Evolutionary conservation across 2,329 filamentous ascomycete species (phyloP), one percentile per base, ranked within the genome.

Genomic region (Venturia aucupariae): DNA sequence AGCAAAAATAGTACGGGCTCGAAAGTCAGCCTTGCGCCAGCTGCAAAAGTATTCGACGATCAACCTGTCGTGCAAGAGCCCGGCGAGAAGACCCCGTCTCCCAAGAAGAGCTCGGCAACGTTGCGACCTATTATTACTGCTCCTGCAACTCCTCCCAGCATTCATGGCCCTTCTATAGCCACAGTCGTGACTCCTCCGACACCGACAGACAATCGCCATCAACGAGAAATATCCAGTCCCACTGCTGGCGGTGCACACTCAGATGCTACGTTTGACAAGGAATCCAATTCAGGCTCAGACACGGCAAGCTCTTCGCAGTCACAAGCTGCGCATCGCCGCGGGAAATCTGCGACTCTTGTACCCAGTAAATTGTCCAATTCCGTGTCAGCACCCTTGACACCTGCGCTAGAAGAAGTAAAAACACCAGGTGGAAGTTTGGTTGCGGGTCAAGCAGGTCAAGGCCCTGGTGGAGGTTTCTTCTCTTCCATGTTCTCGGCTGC

Each of bases 401-500:
- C 92, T 8, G 89, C 87, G 0, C 27, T 22, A 44, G 92, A 97
- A 74, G 87, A 87, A 70, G 72, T 79, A n/a, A 86, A 84, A 66
- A 80, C 83, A 69, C 71, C 85, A 41, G 79, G 83, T 38, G 82
- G 84, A 64, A 80, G 83, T 59, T 73, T 79, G n/a, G 76, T 77
- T 38, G 72, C 74, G 46, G 77, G 76, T 39, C 75, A 77, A 61
- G 77, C 38, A 17, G 32, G 41, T 13, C 61, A 48, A 48, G 32
- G 59, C n/a, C 19, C 51, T 35, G 46, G 77, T 64, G 75, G 75
- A 44, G 87, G 92, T 0, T 97, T 99, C 78, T 97, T 99, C 76
- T 96, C 91, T 4, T 92, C 90, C 32, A 90, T 99, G 72, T 86
- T 99, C 68, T 93, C 91, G 48, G 93, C 89, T 57, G 94, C 94